phyloP scores from a whole-genome alignment of 2,329 filamentous ascomycete species.

The Rutstroemia sp. region DNA sequence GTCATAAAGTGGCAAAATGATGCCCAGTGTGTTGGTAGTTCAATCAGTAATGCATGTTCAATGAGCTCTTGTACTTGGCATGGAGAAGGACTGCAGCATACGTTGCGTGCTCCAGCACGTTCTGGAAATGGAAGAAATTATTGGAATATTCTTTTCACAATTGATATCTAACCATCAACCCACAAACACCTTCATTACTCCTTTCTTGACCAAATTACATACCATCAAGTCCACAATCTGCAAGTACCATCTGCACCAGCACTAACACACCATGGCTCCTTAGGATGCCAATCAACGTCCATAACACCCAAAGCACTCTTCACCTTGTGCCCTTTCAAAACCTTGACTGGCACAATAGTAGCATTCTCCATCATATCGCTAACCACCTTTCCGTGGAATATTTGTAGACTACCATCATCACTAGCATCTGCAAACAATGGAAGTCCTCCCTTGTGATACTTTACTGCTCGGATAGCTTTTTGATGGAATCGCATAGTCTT shows the following conservation, averaged over 20 bases:
- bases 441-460: conserved; percentile 70
- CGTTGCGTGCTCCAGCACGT: background rate
- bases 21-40: too few species aligned
- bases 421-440: conserved; percentile 92
- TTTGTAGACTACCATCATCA: conserved; percentile 89
- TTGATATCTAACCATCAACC: conserved; percentile 7
- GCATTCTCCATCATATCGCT: conserved; percentile 94
- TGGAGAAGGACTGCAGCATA: background rate
- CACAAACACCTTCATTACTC: conserved; percentile 7
- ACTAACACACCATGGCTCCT: conserved; percentile 88
- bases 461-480: conserved; percentile 83
- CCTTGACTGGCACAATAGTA: conserved; percentile 92
- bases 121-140: background rate
- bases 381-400: conserved; percentile 95
- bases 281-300: conserved; percentile 93
- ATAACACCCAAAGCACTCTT: conserved; percentile 81
- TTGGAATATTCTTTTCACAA: background rate
- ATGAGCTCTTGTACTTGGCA: background rate
- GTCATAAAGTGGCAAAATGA: too few species aligned
- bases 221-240: conserved; percentile 70
- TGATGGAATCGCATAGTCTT: conserved; percentile 94
- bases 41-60: too few species aligned
- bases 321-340: conserved; percentile 82
- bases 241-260: conserved; percentile 91
- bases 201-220: background rate